Conservation (phyloP, 2,329 filamentous ascomycete species). For the Fusarium citri region DNA sequence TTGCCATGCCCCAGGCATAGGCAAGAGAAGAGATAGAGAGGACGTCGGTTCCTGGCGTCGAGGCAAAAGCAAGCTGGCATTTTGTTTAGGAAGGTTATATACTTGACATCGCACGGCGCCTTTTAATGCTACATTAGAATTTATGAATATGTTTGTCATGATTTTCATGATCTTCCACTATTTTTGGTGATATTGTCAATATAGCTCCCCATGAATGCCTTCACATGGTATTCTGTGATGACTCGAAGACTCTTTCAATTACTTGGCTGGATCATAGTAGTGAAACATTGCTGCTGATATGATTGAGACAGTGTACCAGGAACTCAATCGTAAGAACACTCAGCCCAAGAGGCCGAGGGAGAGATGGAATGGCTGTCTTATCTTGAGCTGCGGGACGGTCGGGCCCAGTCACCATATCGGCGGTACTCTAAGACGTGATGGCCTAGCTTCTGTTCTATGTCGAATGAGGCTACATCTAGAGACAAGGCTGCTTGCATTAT, state of each 20-base stretch:
- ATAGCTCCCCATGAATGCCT: not conserved
- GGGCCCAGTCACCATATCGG: not conserved
- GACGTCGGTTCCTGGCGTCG: slow-evolving; percentile 32
- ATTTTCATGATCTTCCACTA: not conserved
- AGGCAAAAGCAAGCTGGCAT: slow-evolving; percentile 36
- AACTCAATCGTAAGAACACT: not conserved
- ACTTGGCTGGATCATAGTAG: not conserved
- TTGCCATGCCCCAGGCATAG: slow-evolving; percentile 4
- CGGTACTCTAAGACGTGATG: not conserved
- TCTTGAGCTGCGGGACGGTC: slow-evolving; percentile 3
- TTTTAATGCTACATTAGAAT: slow-evolving; percentile 39
- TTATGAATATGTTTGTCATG: slow-evolving; percentile 20
- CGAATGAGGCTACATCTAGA: not conserved
- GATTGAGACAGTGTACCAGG: not conserved
- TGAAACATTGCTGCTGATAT: not conserved
- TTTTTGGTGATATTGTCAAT: not conserved
- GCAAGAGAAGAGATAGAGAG: slow-evolving; percentile 30
- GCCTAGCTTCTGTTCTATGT: not conserved
- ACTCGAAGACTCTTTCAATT: slow-evolving; percentile 3
- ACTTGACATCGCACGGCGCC: slow-evolving; percentile 32
- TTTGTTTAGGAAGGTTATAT: slow-evolving; percentile 42
- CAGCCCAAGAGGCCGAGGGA: slow-evolving; percentile 10
- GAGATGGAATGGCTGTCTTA: slow-evolving; percentile 26
- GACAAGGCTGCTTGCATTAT: not conserved
- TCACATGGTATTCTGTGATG: slow-evolving; percentile 6